These are phyloP conservation scores for Evernia prunastri DNA, from an alignment of 495 filamentous ascomycete species.

Conservation along the genomic window DNA sequence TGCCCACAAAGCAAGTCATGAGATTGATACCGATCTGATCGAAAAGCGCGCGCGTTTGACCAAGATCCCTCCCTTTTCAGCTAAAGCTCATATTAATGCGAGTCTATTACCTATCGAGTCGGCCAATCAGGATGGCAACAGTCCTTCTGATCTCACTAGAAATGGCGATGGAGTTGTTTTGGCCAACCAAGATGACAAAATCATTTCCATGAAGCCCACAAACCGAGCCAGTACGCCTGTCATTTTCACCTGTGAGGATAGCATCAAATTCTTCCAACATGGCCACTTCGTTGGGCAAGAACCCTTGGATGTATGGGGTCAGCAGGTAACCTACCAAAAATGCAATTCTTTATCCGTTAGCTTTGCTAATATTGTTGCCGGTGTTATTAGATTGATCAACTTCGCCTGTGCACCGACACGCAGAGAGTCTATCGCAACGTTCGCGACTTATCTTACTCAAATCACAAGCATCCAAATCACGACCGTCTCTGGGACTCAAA, in stretches of 20 bases:
- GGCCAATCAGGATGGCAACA: neutral
- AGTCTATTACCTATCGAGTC: neutral
- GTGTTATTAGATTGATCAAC: neutral
- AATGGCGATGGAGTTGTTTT: neutral
- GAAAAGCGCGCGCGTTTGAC: neutral
- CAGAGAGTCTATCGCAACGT: slow-evolving; percentile 2
- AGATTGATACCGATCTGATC: neutral
- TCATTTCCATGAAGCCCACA: neutral
- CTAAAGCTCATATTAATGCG: neutral
- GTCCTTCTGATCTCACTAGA: neutral
- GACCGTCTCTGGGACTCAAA: slow-evolving; percentile 22
- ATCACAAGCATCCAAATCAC: slow-evolving; percentile 23
- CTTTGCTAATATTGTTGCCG: neutral
- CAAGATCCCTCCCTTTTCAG: neutral
- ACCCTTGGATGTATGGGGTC: neutral
- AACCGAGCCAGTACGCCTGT: neutral
- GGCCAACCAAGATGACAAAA: neutral
- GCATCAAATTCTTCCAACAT: neutral
- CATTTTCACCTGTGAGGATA: neutral
- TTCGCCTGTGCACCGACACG: slow-evolving; percentile 12
- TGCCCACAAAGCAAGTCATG: neutral
- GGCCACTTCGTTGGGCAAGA: neutral
- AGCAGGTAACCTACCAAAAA: neutral
- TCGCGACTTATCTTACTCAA: neutral
- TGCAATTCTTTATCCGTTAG: neutral